Percentiles rank a stretch among this genome's conserved stretches.
phyloP scores from a whole-genome alignment of 2,329 filamentous ascomycete species.

The Penicillium sp. region DNA sequence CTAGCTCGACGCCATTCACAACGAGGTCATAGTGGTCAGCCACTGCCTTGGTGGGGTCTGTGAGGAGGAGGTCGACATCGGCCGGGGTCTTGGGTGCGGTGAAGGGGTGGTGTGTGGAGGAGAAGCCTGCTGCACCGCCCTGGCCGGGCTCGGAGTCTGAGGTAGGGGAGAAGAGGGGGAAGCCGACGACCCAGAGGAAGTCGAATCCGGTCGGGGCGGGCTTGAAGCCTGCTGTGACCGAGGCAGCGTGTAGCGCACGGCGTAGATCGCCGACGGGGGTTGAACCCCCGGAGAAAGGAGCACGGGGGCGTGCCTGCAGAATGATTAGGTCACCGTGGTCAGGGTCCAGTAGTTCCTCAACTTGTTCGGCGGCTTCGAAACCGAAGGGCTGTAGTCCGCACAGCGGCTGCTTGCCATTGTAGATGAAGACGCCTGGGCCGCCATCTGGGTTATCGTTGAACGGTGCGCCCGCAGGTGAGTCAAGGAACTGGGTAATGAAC shows the following conservation, averaged over 20 bases:
- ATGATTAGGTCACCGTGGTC: conserved; percentile 70
- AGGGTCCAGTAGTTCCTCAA: conserved; percentile 47
- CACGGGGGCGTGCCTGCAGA: conserved; percentile 65
- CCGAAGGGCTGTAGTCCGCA: conserved; percentile 70
- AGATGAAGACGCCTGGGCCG: conserved; percentile 69
- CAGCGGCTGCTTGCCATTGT: conserved; percentile 64
- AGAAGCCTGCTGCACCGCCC: conserved; percentile 68
- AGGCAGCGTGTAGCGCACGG: conserved; percentile 58
- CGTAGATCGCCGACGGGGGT: conserved; percentile 64
- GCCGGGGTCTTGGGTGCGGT: conserved; percentile 66
- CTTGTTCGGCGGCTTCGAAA: conserved; percentile 56
- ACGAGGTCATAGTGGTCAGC: conserved; percentile 95
- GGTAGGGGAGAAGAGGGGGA: conserved; percentile 78
- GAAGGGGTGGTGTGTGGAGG: conserved; percentile 89
- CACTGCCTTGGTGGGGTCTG: conserved; percentile 60
- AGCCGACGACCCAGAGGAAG: conserved; percentile 80
- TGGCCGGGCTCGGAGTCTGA: conserved; percentile 64
- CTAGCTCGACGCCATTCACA: conserved; percentile 87
- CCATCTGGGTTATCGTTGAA: conserved; percentile 64
- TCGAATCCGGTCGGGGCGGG: conserved; percentile 46
- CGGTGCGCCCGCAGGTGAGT: conserved; percentile 49
- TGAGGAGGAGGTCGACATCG: conserved; percentile 67
- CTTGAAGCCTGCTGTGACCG: conserved; percentile 56
- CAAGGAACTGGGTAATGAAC: conserved; percentile 64
- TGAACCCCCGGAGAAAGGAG: conserved; percentile 62